Evolutionary conservation across 1,139 yeast species (phyloP).

Genomic region (Taphrina wiesneri): DNA sequence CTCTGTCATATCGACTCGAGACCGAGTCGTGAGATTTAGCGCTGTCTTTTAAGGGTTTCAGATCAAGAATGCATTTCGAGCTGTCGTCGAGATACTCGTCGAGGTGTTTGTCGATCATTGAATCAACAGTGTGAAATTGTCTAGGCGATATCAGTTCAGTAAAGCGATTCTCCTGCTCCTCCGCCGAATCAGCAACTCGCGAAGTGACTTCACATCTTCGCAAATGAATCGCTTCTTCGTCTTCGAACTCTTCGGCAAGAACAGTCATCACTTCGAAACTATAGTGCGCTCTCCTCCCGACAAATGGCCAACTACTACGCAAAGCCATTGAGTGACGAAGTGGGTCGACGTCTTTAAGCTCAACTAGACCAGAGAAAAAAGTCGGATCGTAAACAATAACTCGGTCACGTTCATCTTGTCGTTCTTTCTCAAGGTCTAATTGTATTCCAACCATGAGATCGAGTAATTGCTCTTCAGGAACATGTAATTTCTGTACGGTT

Average conservation of each 20-base stretch:
- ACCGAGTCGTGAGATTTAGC: neutral
- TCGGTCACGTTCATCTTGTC: neutral
- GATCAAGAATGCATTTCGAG: neutral
- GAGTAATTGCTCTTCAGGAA: neutral
- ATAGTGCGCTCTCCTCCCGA: neutral
- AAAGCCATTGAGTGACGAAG: neutral
- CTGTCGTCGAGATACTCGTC: neutral
- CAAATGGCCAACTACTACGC: neutral
- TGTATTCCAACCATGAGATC: slow-evolving; percentile 16
- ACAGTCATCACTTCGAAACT: neutral
- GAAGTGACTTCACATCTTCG: neutral
- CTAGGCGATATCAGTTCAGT: neutral
- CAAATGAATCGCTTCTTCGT: neutral
- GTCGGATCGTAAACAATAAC: slow-evolving; percentile 7
- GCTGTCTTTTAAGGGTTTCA: neutral
- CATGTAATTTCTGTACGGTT: neutral
- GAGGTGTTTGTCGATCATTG: slow-evolving; percentile 4
- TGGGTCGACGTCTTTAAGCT: neutral
- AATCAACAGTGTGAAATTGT: neutral
- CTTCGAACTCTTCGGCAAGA: neutral
- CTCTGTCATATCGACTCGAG: neutral
- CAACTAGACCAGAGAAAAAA: slow-evolving; percentile 3
- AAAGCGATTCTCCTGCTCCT: neutral
- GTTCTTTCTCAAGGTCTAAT: neutral
- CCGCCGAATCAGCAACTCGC: neutral